phyloP scores from a whole-genome alignment of 129 eudicot species.

The Scalesia atractyloides region DNA sequence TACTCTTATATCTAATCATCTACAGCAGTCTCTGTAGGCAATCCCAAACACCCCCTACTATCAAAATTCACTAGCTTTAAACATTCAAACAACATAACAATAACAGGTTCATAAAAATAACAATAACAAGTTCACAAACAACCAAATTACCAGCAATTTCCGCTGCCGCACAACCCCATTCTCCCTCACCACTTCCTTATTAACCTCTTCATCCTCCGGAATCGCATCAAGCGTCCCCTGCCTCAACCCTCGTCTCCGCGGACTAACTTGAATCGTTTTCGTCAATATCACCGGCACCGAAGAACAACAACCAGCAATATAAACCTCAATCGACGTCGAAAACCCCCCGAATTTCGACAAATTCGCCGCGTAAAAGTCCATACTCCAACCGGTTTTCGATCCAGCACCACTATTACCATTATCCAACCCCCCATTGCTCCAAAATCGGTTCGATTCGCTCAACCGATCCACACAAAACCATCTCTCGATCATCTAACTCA shows the following conservation, averaged over 20 bases:
- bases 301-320: constrained; percentile 82
- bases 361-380: constrained; percentile 65
- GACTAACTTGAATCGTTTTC: constrained; percentile 70
- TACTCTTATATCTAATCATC: too few relatives aligned
- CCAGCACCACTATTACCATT: constrained; percentile 24
- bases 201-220: constrained; percentile 86
- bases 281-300: constrained; percentile 79
- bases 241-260: constrained; percentile 56
- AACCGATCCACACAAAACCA: constrained; percentile 75
- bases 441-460: constrained; percentile 54
- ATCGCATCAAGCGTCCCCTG: constrained; percentile 62
- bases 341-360: constrained; percentile 54
- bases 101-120: not conserved
- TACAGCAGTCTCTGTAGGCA: not conserved
- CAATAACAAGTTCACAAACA: not conserved
- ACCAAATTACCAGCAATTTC: constrained; percentile 51
- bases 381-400: constrained; percentile 64
- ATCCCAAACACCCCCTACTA: not conserved
- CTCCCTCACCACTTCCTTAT: constrained; percentile 45
- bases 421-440: constrained; percentile 47
- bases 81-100: not conserved
- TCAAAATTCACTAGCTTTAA: not conserved
- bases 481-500: constrained; percentile 44
- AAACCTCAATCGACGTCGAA: constrained; percentile 76
- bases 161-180: constrained; percentile 50